Evolutionary conservation across 2,329 filamentous ascomycete species (phyloP).

Genomic region (Beauveria medogensis): DNA sequence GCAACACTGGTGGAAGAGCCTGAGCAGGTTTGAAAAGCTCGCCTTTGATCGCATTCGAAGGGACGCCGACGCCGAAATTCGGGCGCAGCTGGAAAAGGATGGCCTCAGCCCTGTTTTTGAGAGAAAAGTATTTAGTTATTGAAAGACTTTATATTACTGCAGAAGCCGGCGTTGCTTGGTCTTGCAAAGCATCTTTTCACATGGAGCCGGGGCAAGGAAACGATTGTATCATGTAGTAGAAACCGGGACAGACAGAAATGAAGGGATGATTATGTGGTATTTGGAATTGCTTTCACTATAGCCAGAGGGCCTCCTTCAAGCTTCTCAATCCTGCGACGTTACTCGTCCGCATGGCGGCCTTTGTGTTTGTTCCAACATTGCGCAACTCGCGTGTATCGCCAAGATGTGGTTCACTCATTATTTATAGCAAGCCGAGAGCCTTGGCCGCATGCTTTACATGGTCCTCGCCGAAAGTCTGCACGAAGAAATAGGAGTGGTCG

Average conservation of each 20-base stretch:
- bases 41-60: slow-evolving; percentile 73
- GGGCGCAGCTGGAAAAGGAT: slow-evolving; percentile 37
- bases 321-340: background rate
- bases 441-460: slow-evolving; percentile 90
- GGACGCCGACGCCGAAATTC: slow-evolving; percentile 49
- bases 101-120: slow-evolving; percentile 33
- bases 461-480: slow-evolving; percentile 81
- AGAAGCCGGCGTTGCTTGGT: background rate
- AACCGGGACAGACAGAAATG: background rate
- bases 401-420: background rate
- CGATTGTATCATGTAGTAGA: background rate
- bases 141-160: background rate
- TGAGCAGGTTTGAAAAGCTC: slow-evolving; percentile 83
- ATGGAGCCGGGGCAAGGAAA: background rate
- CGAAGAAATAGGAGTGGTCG: slow-evolving; percentile 97
- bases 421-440: slow-evolving; percentile 45
- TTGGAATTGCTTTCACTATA: background rate
- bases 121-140: slow-evolving; percentile 18
- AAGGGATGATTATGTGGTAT: background rate
- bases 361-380: background rate
- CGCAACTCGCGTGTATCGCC: background rate
- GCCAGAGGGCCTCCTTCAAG: background rate
- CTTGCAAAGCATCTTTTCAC: background rate
- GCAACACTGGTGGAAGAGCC: slow-evolving; percentile 80
- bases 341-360: too few species aligned